Evolutionary conservation across 176 grass and related monocot species (phyloP), one percentile per base, ranked within the genome.

Genomic region (Olyra latifolia): DNA sequence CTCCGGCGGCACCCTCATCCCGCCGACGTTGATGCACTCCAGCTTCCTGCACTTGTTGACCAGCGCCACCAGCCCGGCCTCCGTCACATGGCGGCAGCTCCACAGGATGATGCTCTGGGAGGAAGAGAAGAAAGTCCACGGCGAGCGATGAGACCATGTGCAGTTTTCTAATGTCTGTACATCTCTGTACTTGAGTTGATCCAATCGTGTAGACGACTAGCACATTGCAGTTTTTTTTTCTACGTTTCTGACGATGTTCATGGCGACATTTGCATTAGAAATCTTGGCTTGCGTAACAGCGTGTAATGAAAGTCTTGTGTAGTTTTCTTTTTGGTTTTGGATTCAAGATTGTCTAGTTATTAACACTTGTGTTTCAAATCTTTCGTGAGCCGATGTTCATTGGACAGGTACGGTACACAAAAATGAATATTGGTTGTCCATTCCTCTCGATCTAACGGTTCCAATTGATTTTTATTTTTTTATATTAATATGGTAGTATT

Each of bases 11-110:
- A 98, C 95, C 30, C 88, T 75, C 95, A 98, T 91, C 0, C 90
- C 92, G 61, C 95, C 88, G 9, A 91, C 92, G 85, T 98, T 98
- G 85, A 98, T 98, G 23, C 85, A 95, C 71, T 98, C 86, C 41
- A 98, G 88, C 39, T 87, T 87, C 46, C 69, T 69, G 66, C 90
- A 95, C 82, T 87, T 93, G 83, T 69, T 89, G 54, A 98, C 95
- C 20, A 98, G 88, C 30, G 78, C 88, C 44, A 89, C 80, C 23
- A 98, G 73, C 8, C 95, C 95, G 81, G 69, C 83, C 86, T 91
- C 88, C 1, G 90, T 95, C 54, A 95, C 95, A 28, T 98, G 90
- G 25, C 95, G 90, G 62, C 95, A 98, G 78, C 95, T 98, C 92
- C 92, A 95, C 42, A 98, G 55, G 24, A 93, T 87, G 75, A 98